Evolutionary conservation across 2,329 filamentous ascomycete genomes (phyloP).

Genomic region (Fusarium agapanthi): DNA sequence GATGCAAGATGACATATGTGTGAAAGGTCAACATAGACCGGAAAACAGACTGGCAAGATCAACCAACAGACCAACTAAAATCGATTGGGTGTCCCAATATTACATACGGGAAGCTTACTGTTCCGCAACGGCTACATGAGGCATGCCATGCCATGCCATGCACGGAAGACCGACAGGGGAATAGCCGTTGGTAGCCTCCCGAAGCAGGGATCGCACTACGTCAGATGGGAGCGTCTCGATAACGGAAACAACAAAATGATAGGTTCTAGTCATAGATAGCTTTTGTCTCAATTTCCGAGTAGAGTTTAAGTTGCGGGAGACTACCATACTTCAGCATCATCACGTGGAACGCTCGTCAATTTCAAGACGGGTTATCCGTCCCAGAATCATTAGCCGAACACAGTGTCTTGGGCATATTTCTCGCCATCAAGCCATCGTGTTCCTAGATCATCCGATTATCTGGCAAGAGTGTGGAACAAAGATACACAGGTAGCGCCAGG

Average conservation of each 20-base stretch:
- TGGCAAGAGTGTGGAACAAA: constrained; percentile 23
- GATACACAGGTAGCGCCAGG: constrained; percentile 31
- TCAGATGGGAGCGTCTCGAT: neutral
- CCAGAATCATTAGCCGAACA: constrained; percentile 11
- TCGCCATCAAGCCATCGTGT: neutral
- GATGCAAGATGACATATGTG: constrained; percentile 1
- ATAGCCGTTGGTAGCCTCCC: constrained; percentile 11
- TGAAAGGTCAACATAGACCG: neutral
- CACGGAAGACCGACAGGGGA: constrained; percentile 7
- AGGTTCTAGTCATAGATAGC: neutral
- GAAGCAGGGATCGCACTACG: neutral
- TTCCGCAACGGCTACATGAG: constrained; percentile 5
- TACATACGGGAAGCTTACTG: constrained; percentile 11
- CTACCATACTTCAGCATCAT: neutral
- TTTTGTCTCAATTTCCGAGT: neutral
- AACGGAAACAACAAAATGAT: neutral
- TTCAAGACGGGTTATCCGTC: neutral
- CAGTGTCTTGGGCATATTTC: constrained; percentile 9
- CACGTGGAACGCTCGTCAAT: constrained; percentile 18
- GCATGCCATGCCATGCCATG: neutral
- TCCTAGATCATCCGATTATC: constrained; percentile 5
- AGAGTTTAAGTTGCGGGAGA: constrained; percentile 7
- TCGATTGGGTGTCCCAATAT: neutral
- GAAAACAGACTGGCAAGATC: neutral
- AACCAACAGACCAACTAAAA: neutral